These are phyloP conservation scores for Candida alai DNA, from an alignment of 805 yeast species.

Conservation along the genomic window DNA sequence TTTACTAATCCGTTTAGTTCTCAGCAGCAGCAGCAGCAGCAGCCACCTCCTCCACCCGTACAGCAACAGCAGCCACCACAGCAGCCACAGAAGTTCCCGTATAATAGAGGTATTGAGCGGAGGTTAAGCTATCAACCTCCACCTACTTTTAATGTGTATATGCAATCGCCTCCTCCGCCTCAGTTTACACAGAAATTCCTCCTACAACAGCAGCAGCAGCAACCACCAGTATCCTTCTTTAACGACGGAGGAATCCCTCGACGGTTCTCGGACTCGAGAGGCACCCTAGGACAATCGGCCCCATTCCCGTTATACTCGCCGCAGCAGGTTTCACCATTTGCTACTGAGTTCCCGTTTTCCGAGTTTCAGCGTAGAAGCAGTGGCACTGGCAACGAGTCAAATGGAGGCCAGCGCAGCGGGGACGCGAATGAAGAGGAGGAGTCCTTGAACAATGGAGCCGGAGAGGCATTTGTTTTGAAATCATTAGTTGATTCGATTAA, in stretches of 20 bases:
- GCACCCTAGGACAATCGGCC: constrained; percentile 3
- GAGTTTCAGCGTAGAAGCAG: neutral
- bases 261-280: constrained; percentile 4
- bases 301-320: constrained; percentile 1
- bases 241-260: constrained; percentile 2
- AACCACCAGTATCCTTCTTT: constrained; percentile 1
- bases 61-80: constrained; percentile 3
- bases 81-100: constrained; percentile 4
- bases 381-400: too few species aligned
- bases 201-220: constrained; percentile 6
- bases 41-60: neutral
- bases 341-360: constrained; percentile 5
- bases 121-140: constrained; percentile 5
- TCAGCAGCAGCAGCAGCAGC: constrained; percentile 3
- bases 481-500: constrained; percentile 41
- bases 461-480: constrained; percentile 31
- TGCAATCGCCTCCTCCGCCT: neutral
- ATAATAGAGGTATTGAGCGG: constrained; percentile 5
- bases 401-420: neutral
- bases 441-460: constrained; percentile 3
- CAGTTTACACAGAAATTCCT: constrained; percentile 3
- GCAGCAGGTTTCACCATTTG: constrained; percentile 6
- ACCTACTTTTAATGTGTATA: constrained; percentile 5
- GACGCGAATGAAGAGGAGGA: constrained; percentile 5
- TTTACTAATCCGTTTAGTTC: constrained; percentile 5